Conservation (phyloP, 805 yeast species). For the Myxozyma mucilagina region DNA sequence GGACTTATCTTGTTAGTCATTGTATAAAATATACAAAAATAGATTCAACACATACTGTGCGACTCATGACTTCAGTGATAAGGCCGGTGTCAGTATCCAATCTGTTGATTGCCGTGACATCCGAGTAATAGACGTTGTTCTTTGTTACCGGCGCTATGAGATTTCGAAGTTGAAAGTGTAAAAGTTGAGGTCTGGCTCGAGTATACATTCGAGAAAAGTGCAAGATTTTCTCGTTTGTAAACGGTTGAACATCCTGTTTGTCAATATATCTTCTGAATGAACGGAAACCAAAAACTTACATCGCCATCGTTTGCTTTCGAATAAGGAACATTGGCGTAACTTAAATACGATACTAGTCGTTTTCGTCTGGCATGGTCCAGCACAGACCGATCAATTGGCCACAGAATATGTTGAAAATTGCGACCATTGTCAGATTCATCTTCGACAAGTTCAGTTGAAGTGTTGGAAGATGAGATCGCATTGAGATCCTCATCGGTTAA, state of each 20-base stretch:
- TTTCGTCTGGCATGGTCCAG: slow-evolving; percentile 23
- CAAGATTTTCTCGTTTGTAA: slow-evolving; percentile 19
- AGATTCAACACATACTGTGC: slow-evolving; percentile 25
- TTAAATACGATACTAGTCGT: slow-evolving; percentile 19
- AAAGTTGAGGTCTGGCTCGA: slow-evolving; percentile 49
- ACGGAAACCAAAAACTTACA: slow-evolving; percentile 1
- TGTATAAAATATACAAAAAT: not conserved
- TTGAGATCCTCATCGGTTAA: slow-evolving; percentile 4
- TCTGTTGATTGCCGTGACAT: slow-evolving; percentile 34
- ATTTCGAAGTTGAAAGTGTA: slow-evolving; percentile 60
- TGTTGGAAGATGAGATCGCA: not conserved
- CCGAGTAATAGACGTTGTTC: slow-evolving; percentile 36
- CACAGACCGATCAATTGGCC: slow-evolving; percentile 14
- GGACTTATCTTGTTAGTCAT: slow-evolving; percentile 11
- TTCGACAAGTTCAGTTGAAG: slow-evolving; percentile 2
- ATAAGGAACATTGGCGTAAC: slow-evolving; percentile 21
- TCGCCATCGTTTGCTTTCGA: slow-evolving; percentile 19
- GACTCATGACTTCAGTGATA: slow-evolving; percentile 8
- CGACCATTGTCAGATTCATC: not conserved
- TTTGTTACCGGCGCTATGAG: slow-evolving; percentile 47
- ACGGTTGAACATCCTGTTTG: not conserved
- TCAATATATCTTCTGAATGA: not conserved
- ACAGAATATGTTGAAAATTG: slow-evolving; percentile 15
- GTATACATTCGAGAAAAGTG: slow-evolving; percentile 18
- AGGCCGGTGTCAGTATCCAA: slow-evolving; percentile 37